A percentile compares a stretch with the other conserved stretches of the same genome.
Conservation (phyloP, 1,284 basidiomycete species). For the Naganishia liquefaciens region DNA sequence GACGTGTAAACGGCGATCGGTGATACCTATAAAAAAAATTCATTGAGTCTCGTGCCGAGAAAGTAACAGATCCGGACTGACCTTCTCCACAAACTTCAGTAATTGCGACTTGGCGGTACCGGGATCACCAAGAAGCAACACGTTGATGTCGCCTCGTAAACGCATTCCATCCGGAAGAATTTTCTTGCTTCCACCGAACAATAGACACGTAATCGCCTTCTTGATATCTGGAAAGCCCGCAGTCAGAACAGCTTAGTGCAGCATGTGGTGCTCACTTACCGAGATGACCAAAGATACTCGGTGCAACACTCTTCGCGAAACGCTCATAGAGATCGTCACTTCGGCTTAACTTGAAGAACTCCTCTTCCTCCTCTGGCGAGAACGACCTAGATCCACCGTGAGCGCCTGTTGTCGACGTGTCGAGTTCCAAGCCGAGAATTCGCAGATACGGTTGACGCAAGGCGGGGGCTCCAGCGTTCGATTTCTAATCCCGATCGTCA, state of each 20-base stretch:
- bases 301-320: slow-evolving; percentile 91
- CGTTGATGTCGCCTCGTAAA: slow-evolving; percentile 96
- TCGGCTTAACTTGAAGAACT: slow-evolving; percentile 82
- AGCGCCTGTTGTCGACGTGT: slow-evolving; percentile 63
- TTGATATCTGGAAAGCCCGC: slow-evolving; percentile 75
- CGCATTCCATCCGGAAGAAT: slow-evolving; percentile 97
- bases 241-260: not conserved
- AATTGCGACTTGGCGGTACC: slow-evolving; percentile 98
- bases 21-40: slow-evolving; percentile 65
- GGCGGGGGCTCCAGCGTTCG: slow-evolving; percentile 68
- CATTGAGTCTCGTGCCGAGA: not conserved
- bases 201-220: slow-evolving; percentile 89
- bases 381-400: slow-evolving; percentile 71
- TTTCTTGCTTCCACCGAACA: slow-evolving; percentile 99
- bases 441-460: slow-evolving; percentile 93
- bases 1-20: slow-evolving; percentile 98
- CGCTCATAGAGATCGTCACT: slow-evolving; percentile 90
- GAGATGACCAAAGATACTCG: slow-evolving; percentile 92
- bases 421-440: slow-evolving; percentile 85
- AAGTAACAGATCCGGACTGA: slow-evolving; percentile 42
- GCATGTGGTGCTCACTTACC: slow-evolving; percentile 59
- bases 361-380: slow-evolving; percentile 94
- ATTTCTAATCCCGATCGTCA: slow-evolving; percentile 60
- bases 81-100: slow-evolving; percentile 98
- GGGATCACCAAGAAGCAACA: slow-evolving; percentile 91